Percentiles rank a stretch among this genome's conserved stretches.
These are phyloP conservation scores for Elongisporangium undulatum DNA, from an alignment of 352 stramenopile genomes.

Conservation along the genomic window DNA sequence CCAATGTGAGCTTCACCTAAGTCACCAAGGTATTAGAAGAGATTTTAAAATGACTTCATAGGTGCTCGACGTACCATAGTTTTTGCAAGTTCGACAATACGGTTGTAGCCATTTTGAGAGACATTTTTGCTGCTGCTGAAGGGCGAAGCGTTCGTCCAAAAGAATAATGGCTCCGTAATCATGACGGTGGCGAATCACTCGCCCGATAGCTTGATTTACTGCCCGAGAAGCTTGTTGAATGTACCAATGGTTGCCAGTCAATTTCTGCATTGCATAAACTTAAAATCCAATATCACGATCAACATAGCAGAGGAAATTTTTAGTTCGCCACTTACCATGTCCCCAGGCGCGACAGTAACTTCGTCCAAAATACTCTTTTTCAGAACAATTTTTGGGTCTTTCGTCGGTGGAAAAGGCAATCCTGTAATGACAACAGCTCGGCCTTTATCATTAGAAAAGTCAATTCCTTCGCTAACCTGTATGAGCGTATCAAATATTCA, in stretches of 20 bases:
- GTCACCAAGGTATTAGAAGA: neutral
- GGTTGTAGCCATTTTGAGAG: constrained; percentile 95
- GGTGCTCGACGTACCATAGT: constrained; percentile 43
- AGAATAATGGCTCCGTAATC: constrained; percentile 99
- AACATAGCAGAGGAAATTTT: neutral
- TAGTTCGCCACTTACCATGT: constrained; percentile 41
- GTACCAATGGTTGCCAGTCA: constrained; percentile 98
- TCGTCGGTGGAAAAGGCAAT: constrained; percentile 96
- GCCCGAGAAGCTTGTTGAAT: constrained; percentile 96
- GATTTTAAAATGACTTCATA: neutral
- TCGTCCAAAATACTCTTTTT: constrained; percentile 97
- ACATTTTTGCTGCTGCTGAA: constrained; percentile 87
- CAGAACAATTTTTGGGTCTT: constrained; percentile 97
- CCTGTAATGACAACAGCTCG: constrained; percentile 98
- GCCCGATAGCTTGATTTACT: constrained; percentile 99
- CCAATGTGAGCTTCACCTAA: constrained; percentile 80
- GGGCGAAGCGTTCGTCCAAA: constrained; percentile 95
- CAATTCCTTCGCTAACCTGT: constrained; percentile 96
- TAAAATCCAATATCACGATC: neutral
- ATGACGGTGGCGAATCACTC: constrained; percentile 97
- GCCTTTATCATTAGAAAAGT: constrained; percentile 98
- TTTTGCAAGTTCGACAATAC: constrained; percentile 57
- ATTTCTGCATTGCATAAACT: constrained; percentile 43
- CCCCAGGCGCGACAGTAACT: constrained; percentile 41
- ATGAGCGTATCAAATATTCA: constrained; percentile 2